Evolutionary conservation across 1,139 yeast genomes (phyloP), one percentile per base, ranked within the genome.

Genomic region (Diutina siamensis): DNA sequence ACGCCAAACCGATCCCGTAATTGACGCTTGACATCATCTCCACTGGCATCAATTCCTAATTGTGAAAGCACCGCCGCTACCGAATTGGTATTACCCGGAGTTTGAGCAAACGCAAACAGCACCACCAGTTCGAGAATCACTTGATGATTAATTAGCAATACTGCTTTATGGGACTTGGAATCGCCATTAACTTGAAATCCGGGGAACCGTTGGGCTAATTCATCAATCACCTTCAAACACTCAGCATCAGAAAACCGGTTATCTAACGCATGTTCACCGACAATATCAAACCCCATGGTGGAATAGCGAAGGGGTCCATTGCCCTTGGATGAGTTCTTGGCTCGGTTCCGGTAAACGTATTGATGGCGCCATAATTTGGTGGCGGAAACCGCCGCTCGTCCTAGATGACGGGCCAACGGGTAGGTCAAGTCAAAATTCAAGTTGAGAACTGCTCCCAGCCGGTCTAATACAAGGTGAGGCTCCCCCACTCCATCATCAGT

Each of bases 391-490:
- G 70, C 68, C 4, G 67, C 64, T 48, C 83, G 78, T 4, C 97
- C 88, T 32, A 92, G 62, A 46, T 78, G 71, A 51, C 98, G 68
- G 0, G 98, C 97, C 64, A 83, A 77, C 0, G 99, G 97, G 35
- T 88, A 64, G 0, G 95, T 83, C 50, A 89, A 67, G 58, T 92
- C 98, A 58, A 83, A 89, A 1, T 96, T 95, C 35, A 94, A 63
- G 50, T 88, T 94, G 32, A 94, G 63, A 5, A 92, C 92, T 0
- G 89, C 78, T 0, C 98, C 98, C 49, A 94, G 64, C 1, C 92
- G 75, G 53, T 88, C 94, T 53, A 83, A 88, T 0, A 85, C 82
- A 0, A 92, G 81, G 51, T 82, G 80, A 0, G 97, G 98, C 12
- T 31, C 34, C 5, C 15, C 34, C 4, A 13, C 4, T 4, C 4